Evolutionary conservation across 768 basidiomycete genomes (phyloP).

Genomic region (Amanita subjunquillea): DNA sequence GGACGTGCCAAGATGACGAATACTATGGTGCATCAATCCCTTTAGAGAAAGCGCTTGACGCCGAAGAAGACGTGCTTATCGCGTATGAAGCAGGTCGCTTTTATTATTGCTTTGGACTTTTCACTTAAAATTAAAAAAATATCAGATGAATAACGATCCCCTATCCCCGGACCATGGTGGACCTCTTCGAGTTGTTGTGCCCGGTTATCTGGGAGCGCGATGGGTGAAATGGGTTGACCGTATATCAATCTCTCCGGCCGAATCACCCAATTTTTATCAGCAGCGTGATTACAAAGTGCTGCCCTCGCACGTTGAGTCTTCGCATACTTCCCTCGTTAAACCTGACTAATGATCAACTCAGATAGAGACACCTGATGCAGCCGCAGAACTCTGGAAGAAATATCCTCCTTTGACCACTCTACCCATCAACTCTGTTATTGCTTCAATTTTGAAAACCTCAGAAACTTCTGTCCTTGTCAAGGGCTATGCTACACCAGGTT

Average conservation of each 20-base stretch:
- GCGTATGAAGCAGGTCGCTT: conserved; percentile 41
- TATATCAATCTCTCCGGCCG: conserved; percentile 38
- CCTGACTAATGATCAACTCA: conserved; percentile 11
- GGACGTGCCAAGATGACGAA: conserved; percentile 48
- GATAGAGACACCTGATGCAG: conserved; percentile 37
- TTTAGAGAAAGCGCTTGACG: conserved; percentile 35
- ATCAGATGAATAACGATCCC: conserved; percentile 57
- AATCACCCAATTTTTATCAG: conserved; percentile 64
- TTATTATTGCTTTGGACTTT: not conserved
- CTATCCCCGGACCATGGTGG: conserved; percentile 54
- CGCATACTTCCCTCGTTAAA: conserved; percentile 2
- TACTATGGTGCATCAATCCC: conserved; percentile 60
- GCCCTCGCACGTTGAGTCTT: conserved; percentile 32
- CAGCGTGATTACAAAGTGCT: conserved; percentile 63
- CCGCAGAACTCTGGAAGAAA: conserved; percentile 36
- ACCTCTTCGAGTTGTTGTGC: conserved; percentile 58
- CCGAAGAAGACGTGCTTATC: conserved; percentile 42
- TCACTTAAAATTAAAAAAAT: not conserved
- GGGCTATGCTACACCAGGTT: conserved; percentile 48
- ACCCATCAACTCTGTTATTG: conserved; percentile 55
- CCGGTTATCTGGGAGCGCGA: conserved; percentile 57
- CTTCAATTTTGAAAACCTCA: conserved; percentile 23
- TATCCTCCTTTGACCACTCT: conserved; percentile 49
- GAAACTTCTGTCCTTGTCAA: conserved; percentile 30
- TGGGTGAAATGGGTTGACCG: conserved; percentile 74